A percentile compares a stretch with the other conserved stretches of the same genome.
phyloP scores from a whole-genome alignment of 2,329 filamentous ascomycete species.

The Aspergillus cejpii region DNA sequence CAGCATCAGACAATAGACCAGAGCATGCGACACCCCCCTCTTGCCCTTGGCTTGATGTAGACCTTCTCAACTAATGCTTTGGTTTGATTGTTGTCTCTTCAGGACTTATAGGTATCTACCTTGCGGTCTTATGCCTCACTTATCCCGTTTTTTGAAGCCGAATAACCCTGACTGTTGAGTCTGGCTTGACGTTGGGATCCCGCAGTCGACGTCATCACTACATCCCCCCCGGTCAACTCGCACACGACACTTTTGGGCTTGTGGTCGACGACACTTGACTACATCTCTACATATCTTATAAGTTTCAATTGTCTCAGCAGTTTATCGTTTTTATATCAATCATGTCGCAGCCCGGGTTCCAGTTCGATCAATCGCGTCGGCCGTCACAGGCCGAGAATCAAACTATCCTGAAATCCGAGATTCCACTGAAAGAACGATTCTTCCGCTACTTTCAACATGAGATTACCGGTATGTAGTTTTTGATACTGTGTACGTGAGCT shows the following conservation, averaged over 20 bases:
- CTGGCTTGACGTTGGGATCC: neutral
- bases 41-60: neutral
- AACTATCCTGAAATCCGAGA: slow-evolving; percentile 31
- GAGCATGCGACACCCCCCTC: neutral
- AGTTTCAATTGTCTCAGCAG: neutral
- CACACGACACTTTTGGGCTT: slow-evolving; percentile 4
- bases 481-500: slow-evolving; percentile 2
- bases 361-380: slow-evolving; percentile 23
- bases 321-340: slow-evolving; percentile 1
- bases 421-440: slow-evolving; percentile 65
- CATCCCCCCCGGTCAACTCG: slow-evolving; percentile 11
- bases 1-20: slow-evolving; percentile 1
- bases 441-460: slow-evolving; percentile 76
- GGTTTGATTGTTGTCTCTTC: neutral
- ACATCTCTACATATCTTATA: neutral
- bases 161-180: neutral
- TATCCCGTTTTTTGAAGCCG: neutral
- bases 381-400: slow-evolving; percentile 31
- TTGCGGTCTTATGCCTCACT: neutral
- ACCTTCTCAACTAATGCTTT: neutral
- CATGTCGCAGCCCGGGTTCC: slow-evolving; percentile 30
- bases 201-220: slow-evolving; percentile 32
- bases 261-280: neutral
- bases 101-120: neutral
- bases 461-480: slow-evolving; percentile 53